A percentile compares a stretch with the other conserved stretches of the same genome.
These are phyloP conservation scores for Penicillium chermesinum DNA, from an alignment of 495 filamentous ascomycete genomes.

Conservation along the genomic window DNA sequence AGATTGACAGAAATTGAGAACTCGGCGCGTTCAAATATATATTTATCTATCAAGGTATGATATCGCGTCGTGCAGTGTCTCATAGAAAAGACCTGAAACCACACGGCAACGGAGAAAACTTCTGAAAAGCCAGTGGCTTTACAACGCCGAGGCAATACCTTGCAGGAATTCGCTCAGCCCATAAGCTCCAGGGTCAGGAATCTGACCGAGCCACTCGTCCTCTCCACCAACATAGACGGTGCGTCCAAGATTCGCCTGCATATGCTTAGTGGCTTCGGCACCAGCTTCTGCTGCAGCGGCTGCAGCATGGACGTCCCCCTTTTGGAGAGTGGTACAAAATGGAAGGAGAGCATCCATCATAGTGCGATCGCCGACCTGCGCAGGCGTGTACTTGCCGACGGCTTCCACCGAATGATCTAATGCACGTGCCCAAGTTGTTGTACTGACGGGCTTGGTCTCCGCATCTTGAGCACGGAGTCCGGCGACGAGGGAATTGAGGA, in stretches of 20 bases:
- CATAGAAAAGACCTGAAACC: no score
- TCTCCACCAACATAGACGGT: not conserved
- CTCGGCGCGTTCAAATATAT: no score
- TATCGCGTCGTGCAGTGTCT: no score
- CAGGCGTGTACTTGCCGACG: not conserved
- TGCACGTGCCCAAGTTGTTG: not conserved
- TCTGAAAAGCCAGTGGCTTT: not conserved
- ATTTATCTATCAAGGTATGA: no score
- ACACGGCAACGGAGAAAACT: no score
- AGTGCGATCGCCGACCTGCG: not conserved
- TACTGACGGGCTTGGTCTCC: not conserved
- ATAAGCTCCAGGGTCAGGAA: not conserved
- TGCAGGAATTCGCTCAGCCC: slow-evolving; percentile 5
- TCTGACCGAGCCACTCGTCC: slow-evolving; percentile 1
- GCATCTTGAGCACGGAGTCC: not conserved
- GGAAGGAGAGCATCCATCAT: not conserved
- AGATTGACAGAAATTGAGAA: no score
- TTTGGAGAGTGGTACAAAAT: not conserved
- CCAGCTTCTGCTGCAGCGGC: not conserved
- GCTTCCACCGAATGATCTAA: not conserved
- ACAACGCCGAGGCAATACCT: not conserved
- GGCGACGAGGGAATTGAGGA: not conserved
- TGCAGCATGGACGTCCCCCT: not conserved
- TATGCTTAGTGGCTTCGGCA: not conserved
- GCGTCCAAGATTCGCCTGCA: not conserved